Conservation (phyloP, 1,284 basidiomycete genomes). For the Rhodotorula sp. region DNA sequence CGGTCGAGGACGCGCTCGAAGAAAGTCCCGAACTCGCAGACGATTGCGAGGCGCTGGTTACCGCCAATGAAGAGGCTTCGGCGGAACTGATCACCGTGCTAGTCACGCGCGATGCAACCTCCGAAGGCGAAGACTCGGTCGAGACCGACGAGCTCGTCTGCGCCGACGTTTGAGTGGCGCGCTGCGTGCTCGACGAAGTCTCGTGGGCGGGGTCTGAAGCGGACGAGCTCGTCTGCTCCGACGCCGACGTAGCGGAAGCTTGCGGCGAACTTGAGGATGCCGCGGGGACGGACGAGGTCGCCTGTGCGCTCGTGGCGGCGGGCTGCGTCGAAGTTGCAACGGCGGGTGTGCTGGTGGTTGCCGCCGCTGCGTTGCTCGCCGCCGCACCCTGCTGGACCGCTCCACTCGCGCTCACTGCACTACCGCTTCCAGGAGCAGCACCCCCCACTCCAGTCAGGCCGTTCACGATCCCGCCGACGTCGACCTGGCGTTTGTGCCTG, state of each 20-base stretch:
- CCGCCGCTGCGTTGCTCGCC: background rate
- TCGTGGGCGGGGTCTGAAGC: no score
- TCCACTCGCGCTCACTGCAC: background rate
- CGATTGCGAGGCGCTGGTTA: background rate
- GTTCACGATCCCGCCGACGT: background rate
- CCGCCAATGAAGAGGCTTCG: background rate
- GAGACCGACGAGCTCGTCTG: background rate
- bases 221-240: no score
- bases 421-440: background rate
- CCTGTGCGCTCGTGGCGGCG: background rate
- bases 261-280: background rate
- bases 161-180: background rate
- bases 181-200: background rate
- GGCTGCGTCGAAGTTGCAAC: no score
- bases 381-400: background rate
- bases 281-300: background rate
- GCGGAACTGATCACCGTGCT: background rate
- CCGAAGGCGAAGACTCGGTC: background rate
- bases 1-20: background rate
- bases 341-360: background rate
- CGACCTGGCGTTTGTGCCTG: conserved; percentile 1
- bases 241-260: no score
- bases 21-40: background rate
- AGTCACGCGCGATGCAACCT: no score
- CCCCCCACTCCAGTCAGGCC: background rate